A percentile compares a stretch with the other conserved stretches of the same genome.
Evolutionary conservation across 1,284 basidiomycete species (phyloP).

Genomic region (Butyriboletus appendiculatus): DNA sequence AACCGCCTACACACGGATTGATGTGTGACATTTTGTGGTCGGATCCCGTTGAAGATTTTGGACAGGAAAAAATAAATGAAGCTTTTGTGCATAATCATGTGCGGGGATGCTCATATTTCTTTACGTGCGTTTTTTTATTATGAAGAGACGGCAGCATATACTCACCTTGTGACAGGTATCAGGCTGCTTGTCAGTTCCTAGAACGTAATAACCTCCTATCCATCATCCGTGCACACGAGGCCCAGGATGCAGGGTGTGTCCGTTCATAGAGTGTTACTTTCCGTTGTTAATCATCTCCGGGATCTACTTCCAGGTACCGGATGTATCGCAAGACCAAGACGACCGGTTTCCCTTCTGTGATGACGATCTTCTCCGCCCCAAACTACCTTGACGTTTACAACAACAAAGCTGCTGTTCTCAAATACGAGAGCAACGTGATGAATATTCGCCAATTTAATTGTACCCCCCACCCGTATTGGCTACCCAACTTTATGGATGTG

Average conservation of each 20-base stretch:
- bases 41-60: constrained; percentile 93
- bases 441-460: constrained; percentile 96
- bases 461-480: constrained; percentile 93
- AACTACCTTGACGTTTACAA: constrained; percentile 97
- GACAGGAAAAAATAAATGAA: constrained; percentile 83
- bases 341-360: constrained; percentile 91
- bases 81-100: constrained; percentile 93
- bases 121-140: constrained; percentile 57
- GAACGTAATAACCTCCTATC: constrained; percentile 94
- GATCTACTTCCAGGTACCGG: constrained; percentile 62
- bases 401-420: constrained; percentile 95
- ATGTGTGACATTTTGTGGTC: constrained; percentile 98
- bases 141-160: neutral
- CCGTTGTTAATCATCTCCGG: constrained; percentile 1
- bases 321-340: constrained; percentile 98
- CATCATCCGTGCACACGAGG: constrained; percentile 94
- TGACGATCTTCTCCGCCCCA: constrained; percentile 96
- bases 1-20: constrained; percentile 90
- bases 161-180: constrained; percentile 53
- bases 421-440: constrained; percentile 97
- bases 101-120: constrained; percentile 92
- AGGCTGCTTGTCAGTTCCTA: constrained; percentile 91
- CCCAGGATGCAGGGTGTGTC: constrained; percentile 90
- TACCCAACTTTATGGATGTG: constrained; percentile 94
- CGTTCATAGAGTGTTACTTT: neutral